Evolutionary conservation across 495 filamentous ascomycete genomes (phyloP).

Genomic region (Neurospora sublineolata): DNA sequence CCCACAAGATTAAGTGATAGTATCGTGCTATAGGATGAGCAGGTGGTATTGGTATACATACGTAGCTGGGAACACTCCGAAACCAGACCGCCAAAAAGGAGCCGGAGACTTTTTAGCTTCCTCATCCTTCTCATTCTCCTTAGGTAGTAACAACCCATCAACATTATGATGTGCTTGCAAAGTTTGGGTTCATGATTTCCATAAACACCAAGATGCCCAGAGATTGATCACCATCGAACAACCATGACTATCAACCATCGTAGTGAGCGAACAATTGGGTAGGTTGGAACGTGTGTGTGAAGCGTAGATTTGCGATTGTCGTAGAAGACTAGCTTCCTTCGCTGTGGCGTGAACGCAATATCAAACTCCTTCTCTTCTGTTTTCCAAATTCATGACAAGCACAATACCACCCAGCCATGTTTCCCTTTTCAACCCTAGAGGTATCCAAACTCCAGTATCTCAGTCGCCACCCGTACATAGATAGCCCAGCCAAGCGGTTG

Average conservation of each 20-base stretch:
- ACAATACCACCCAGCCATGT: too few species aligned
- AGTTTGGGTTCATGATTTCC: neutral
- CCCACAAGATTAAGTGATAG: neutral
- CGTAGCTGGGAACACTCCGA: neutral
- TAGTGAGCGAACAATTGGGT: too few species aligned
- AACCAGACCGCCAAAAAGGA: neutral
- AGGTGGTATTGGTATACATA: neutral
- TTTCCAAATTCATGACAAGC: too few species aligned
- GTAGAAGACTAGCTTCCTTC: too few species aligned
- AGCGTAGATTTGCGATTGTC: too few species aligned
- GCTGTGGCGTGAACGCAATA: too few species aligned
- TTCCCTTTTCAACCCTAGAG: too few species aligned
- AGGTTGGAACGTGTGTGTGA: neutral
- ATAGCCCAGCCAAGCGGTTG: neutral
- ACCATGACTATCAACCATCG: neutral
- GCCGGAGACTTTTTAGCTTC: neutral
- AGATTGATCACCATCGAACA: neutral
- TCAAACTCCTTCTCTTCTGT: too few species aligned
- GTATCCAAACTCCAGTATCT: too few species aligned
- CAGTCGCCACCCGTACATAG: too few species aligned
- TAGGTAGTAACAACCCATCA: neutral
- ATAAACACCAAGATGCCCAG: neutral
- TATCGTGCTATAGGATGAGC: neutral
- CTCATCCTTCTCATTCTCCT: too few species aligned
- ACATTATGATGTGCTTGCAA: neutral